Evolutionary conservation across 1,139 yeast genomes (phyloP), one percentile per base, ranked within the genome.

Genomic region (Debaryomyces singareniensis): DNA sequence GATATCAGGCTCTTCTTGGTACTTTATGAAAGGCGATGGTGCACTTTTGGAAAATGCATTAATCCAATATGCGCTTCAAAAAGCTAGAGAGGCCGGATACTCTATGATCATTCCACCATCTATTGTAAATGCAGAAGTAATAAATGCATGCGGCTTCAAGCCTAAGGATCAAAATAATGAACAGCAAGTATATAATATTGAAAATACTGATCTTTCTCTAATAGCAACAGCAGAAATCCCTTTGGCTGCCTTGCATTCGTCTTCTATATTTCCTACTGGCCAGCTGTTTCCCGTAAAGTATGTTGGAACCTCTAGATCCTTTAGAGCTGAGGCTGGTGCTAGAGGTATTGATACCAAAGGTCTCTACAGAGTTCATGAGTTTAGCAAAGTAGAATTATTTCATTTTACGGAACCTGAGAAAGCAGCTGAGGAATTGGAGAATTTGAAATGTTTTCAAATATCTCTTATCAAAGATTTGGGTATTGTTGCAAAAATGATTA

Each of bases 221-320:
- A 80, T 91, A 0, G 98, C 97, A 2, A 93, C 99, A 0, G 96
- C 98, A 0, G 99, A 93, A 49, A 89, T 93, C 25, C 86, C 98
- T 0, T 55, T 93, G 21, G 98, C 96, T 0, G 96, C 89, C 0
- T 59, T 81, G 38, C 64, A 52, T 39, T 55, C 65, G 1, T 55
- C 61, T 3, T 38, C 51, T 12, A 36, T 35, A 4, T 48, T 60
- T 23, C 46, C 46, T 12, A 30, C 42, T 4, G 33, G 38, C 3
- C 49, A 42, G 22, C 55, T 56, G 0, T 45, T 68, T 9, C 87
- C 94, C 0, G 42, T 61, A 11, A 75, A 72, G 44, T 69, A 74
- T 28, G 95, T 79, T 7, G 99, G 97, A 0, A 69, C 86, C 1
- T 82, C 95, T 28, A 67, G 97, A 42, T 77, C 95, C 37, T 93